Conservation (phyloP, 1,139 yeast species). For the Diutina siamensis region DNA sequence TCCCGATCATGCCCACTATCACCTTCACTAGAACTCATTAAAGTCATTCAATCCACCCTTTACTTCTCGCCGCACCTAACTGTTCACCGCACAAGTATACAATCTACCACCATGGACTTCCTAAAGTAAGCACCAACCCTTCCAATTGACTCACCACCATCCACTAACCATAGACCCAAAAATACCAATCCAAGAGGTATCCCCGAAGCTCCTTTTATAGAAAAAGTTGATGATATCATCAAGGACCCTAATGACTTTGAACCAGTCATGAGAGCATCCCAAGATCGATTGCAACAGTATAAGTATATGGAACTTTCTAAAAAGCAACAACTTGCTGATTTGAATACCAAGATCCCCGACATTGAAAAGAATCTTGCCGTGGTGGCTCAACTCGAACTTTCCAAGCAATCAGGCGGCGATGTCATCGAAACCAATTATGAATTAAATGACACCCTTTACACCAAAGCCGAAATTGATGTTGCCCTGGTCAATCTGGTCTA, state of each 20-base stretch:
- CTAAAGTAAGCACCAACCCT: neutral
- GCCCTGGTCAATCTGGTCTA: constrained; percentile 43
- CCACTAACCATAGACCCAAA: constrained; percentile 31
- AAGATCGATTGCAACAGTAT: constrained; percentile 72
- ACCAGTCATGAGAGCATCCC: constrained; percentile 53
- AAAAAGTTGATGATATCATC: constrained; percentile 65
- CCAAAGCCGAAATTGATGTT: constrained; percentile 62
- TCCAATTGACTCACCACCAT: neutral
- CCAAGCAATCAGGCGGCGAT: constrained; percentile 22
- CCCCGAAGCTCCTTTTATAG: constrained; percentile 93
- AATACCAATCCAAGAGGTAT: constrained; percentile 81
- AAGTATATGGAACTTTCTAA: constrained; percentile 83
- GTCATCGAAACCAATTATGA: constrained; percentile 67
- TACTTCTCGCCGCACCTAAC: too few relatives aligned
- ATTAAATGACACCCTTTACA: constrained; percentile 82
- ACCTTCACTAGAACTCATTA: neutral
- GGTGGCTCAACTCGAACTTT: constrained; percentile 45
- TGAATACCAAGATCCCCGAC: constrained; percentile 76
- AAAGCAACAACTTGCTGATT: constrained; percentile 51
- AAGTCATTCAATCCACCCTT: too few relatives aligned
- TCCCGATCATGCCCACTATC: too few relatives aligned
- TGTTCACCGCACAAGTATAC: neutral
- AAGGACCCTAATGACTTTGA: constrained; percentile 65
- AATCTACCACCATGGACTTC: neutral
- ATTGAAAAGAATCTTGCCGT: constrained; percentile 72